Base-by-base conservation (phyloP, 768 basidiomycete species). In the Gloeostereum incarnatum region DNA sequence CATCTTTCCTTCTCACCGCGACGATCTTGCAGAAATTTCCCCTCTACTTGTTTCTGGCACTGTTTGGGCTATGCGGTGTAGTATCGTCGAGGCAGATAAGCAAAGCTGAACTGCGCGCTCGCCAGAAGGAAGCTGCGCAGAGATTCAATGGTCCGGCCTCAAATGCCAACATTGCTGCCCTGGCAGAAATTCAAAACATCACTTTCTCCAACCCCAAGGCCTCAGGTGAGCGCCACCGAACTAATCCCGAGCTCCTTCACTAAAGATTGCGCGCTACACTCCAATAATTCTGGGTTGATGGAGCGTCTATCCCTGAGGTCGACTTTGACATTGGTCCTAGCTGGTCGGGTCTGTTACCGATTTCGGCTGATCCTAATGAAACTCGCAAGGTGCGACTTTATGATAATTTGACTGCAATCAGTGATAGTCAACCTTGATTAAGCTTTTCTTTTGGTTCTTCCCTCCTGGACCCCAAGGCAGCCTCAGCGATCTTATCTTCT, bases 381-480 rank as follows among this genome's bases (percentile, higher is more conserved):
- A 81, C 79, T 4, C 69, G 82, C 31, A 66, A 85, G 69, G 81
- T 79, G 35, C n/a, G 42, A 26, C 45, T 39, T 19, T 31, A 26
- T 34, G 32, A 31, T 38, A 14, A n/a, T 23, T 29, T 19, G 24
- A 34, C 6, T 21, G 7, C 11, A 6, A 11, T 10, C 14, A 14
- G 10, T 2, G 18, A 11, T 26, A n/a, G n/a, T 31, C 26, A 29
- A 25, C 25, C 3, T 19, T n/a, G 27, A 11, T 24, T 0, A 38
- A 86, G 81, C 68, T 85, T 11, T 87, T 80, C 63, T 87, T 87
- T 60, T 86, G 84, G 83, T 80, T 84, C 58, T 86, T 84, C 63
- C 84, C 84, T 38, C 80, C 83, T 1, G 82, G 81, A 3, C 79
- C 80, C 0, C 60, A 75, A 47, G 84, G 82, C 14, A 81, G 75